phyloP scores from a whole-genome alignment of 2,329 filamentous ascomycete genomes.

The Clathrospora elynae region DNA sequence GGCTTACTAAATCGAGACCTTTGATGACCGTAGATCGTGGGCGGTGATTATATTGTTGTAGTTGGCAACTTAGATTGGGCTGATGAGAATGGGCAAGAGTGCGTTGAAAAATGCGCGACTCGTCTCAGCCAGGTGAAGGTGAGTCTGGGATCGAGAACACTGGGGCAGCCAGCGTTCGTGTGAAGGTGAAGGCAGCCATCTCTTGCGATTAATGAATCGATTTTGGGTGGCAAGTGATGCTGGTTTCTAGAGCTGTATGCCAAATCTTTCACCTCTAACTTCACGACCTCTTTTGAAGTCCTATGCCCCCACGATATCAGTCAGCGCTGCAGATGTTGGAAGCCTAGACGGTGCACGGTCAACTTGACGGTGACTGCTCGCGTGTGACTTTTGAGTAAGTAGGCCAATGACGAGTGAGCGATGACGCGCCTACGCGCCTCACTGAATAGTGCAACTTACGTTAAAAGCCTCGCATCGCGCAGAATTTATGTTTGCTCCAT shows the following conservation, averaged over 20 bases:
- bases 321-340: slow-evolving; percentile 11
- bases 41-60: neutral
- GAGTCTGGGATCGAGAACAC: neutral
- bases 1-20: neutral
- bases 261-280: neutral
- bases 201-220: neutral
- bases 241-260: neutral
- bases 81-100: neutral
- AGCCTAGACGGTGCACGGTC: slow-evolving; percentile 16
- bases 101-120: neutral
- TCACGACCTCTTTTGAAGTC: slow-evolving; percentile 3
- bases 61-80: neutral
- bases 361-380: slow-evolving; percentile 19
- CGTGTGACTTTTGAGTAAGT: slow-evolving; percentile 21
- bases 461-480: slow-evolving; percentile 18
- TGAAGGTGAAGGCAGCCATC: slow-evolving; percentile 18
- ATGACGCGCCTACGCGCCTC: slow-evolving; percentile 22
- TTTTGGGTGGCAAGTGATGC: neutral
- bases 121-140: slow-evolving; percentile 17
- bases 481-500: slow-evolving; percentile 6
- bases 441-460: slow-evolving; percentile 17
- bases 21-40: neutral
- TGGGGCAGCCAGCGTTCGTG: slow-evolving; percentile 1
- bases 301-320: slow-evolving; percentile 15
- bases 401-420: slow-evolving; percentile 18